Base-by-base conservation (phyloP, 257 asterid species). In the Nicotiana attenuata region DNA sequence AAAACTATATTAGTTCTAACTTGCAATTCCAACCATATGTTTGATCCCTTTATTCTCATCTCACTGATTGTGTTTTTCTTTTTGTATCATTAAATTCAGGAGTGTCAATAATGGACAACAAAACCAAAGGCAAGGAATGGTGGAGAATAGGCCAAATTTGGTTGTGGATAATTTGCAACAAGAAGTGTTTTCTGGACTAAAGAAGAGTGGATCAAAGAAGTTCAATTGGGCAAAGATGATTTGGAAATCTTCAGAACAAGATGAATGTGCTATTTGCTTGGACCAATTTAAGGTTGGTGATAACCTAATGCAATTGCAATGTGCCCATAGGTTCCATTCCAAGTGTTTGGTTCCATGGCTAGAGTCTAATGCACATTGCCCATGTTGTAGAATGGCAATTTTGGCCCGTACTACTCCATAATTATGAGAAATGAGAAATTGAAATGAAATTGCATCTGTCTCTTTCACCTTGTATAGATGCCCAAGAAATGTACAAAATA, bases 341-440 rank as follows among this genome's bases (percentile, higher is more conserved):
- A 89, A 83, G 20, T 94, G 98, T 81, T 87, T 92, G 90, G 65
- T 85, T 19, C 98, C 98, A 55, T 94, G 98, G 98, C 85, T 94
- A 66, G 89, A 87, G 80, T 86, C 83, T 65, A 92, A 87, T 81
- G 85, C 89, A 0, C 97, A 87, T 38, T 93, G 97, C 82, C 97
- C 97, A 83, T 92, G 93, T 82, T 93, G 97, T 82, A 89, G 97
- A 69, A 60, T 61, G 76, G 64, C 45, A 68, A 14, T 33, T 65
- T 5, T 73, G 20, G 76, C 50, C 15, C 22, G 73, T 9, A 9
- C 26, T 19, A 19, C 10, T 56, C 24, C 4, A 57, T 60, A 60
- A 60, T 52, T 76, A 22, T 7, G 31, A 15, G 60, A 71, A 22
- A 22, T 20, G 28, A 41, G 77, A 41, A 71, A 41, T 1, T 20